These are phyloP conservation scores for Trypethelium eluteriae DNA, from an alignment of 495 filamentous ascomycete species.

Conservation along the genomic window DNA sequence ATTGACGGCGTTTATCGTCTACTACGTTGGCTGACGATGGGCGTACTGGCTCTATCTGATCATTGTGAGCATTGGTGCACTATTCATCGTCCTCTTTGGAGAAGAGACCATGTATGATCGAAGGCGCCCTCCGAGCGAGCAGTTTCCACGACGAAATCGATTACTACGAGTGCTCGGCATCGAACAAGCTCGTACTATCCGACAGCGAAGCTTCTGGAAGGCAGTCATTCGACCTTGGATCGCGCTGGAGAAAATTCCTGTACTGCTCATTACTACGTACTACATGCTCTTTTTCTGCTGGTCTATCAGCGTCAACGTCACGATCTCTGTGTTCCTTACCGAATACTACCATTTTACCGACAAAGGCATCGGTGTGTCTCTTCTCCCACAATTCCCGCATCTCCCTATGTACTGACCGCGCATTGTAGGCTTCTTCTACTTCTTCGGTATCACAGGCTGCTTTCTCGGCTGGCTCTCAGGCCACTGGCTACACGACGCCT, in stretches of 20 bases:
- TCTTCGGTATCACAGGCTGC: slow-evolving; percentile 7
- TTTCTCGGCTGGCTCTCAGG: slow-evolving; percentile 7
- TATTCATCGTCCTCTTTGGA: slow-evolving; percentile 11
- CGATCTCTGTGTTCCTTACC: slow-evolving; percentile 9
- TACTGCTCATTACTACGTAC: slow-evolving; percentile 5
- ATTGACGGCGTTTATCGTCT: slow-evolving; percentile 6
- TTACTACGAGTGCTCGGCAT: slow-evolving; percentile 10
- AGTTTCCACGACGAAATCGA: neutral
- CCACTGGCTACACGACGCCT: neutral
- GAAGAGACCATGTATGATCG: slow-evolving; percentile 10
- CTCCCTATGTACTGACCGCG: neutral
- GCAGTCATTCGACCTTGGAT: slow-evolving; percentile 1
- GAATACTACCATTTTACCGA: slow-evolving; percentile 5
- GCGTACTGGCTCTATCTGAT: slow-evolving; percentile 10
- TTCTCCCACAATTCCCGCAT: neutral
- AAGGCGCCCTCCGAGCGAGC: neutral
- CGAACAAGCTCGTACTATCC: neutral
- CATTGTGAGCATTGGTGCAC: neutral
- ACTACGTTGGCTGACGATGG: neutral
- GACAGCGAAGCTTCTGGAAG: slow-evolving; percentile 8
- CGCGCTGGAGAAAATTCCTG: neutral
- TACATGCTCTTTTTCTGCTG: slow-evolving; percentile 11
- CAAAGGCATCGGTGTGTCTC: slow-evolving; percentile 1
- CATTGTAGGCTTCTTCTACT: slow-evolving; percentile 2
- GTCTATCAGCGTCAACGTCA: slow-evolving; percentile 13